Evolutionary conservation across 768 basidiomycete genomes (phyloP).

Genomic region (Agrocybe chaxingu): DNA sequence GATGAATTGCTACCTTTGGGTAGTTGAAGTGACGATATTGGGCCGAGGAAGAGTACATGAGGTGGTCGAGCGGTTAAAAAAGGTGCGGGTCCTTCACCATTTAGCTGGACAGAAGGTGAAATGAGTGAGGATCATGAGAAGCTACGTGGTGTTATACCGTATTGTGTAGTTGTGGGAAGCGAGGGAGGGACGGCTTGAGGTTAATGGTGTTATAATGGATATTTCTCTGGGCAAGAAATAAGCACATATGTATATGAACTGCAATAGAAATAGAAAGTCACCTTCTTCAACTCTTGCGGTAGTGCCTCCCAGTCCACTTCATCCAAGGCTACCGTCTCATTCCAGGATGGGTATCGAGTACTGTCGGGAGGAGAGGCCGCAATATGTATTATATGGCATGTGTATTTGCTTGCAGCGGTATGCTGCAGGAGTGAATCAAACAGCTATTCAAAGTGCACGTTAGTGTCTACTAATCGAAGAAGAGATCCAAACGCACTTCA

Average conservation of each 20-base stretch:
- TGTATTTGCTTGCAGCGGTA: conserved; percentile 11
- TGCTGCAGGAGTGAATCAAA: conserved; percentile 35
- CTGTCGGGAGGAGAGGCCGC: conserved; percentile 55
- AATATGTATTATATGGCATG: conserved; percentile 58
- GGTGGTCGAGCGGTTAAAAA: conserved; percentile 55
- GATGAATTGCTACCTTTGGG: conserved; percentile 19
- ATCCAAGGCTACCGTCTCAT: conserved; percentile 45
- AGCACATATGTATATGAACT: not conserved
- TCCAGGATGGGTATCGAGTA: conserved; percentile 52
- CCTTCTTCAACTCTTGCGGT: conserved; percentile 61
- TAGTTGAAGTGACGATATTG: conserved; percentile 38
- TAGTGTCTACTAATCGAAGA: not conserved
- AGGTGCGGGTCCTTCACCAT: conserved; percentile 28
- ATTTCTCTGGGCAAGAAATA: conserved; percentile 41
- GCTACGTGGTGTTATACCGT: conserved; percentile 30
- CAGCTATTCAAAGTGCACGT: conserved; percentile 23
- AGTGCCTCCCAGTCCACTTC: conserved; percentile 57
- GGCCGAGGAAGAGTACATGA: conserved; percentile 45
- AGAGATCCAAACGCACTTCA: conserved; percentile 42
- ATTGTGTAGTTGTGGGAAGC: conserved; percentile 49
- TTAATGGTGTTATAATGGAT: conserved; percentile 55
- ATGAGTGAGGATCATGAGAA: not conserved
- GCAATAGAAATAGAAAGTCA: conserved; percentile 16
- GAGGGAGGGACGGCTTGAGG: conserved; percentile 38
- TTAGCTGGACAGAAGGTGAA: conserved; percentile 9